Base-by-base conservation (phyloP, 495 filamentous ascomycete species). In the Talaromyces adpressus region DNA sequence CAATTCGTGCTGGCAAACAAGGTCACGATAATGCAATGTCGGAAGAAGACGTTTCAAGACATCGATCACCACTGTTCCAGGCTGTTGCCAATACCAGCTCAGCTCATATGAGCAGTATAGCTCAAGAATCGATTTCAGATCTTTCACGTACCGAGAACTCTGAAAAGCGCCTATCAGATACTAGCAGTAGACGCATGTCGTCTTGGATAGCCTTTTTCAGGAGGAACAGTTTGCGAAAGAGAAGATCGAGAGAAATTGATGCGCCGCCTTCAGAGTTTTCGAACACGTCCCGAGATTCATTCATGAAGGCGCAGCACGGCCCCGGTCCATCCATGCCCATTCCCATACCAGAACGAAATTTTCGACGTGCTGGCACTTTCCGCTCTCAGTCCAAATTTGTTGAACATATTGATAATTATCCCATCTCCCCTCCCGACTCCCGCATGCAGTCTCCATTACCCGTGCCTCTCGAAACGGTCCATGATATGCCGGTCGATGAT, bases 351-450 rank as follows among this genome's bases (percentile, higher is more conserved):
- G 78, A 82, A 0, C 75, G 79, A 63, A 72, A 69, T 41, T 77
- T 75, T 63, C 73, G 73, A 51, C 77, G 77, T 39, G 81, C 84
- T 8, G 82, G 81, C 12, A 81, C 80, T 1, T 85, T 92, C 64
- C 87, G 91, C 30, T 91, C 91, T 3, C 89, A 90, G 75, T 96
- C 91, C 49, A 93, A 91, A 54, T 97, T 97, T 79, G 85, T 87
- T n/a, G 92, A 97, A 72, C 92, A 96, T 71, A 83, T 97, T 16
- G 91, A 91, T 18, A 92, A 96, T 67, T 80, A 91, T 30, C 89
- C 91, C 2, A 70, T 92, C 18, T 93, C 91, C 18, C 91, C 91
- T 8, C 87, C 91, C 4, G 89, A 90, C 59, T 95, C 92, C 1
- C 81, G 89, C 47, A 70, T 93, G 32, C 90, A 93, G 64, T 93